Evolutionary conservation across 2,329 filamentous ascomycete genomes (phyloP), one percentile per base, ranked within the genome.

Genomic region (Neopestalotiopsis clavispora): DNA sequence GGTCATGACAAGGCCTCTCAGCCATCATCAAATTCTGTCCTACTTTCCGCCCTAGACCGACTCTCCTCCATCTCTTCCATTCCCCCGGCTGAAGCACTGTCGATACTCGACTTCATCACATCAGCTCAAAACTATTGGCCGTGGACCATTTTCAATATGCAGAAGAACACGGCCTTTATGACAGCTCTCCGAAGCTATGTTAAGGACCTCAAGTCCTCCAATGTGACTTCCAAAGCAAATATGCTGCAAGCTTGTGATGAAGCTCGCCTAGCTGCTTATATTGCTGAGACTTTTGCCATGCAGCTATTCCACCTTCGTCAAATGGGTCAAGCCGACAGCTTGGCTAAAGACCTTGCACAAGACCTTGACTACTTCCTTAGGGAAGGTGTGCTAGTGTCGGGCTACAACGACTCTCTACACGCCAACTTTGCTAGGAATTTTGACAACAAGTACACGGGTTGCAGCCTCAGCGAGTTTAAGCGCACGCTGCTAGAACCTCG

Each of bases 101-200:
- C 92, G 0, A 90, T 98, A 74, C 85, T 99, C 17, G 91, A 95
- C 74, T 98, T 98, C 78, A 89, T 98, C 49, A 90, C 93, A 2
- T 90, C 92, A 2, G 93, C 95, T 4, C 95, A 98, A 77, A 96
- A 97, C 78, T 93, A 94, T 77, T 98, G 95, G 95, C 92, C 95
- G 1, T 97, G 95, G 94, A 95, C 94, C 1, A 94, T 97, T 68
- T 91, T 93, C 68, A 90, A 92, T 52, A 83, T 97, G 45, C 89
- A 92, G 70, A 91, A 91, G 69, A 92, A 97, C 74, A 86, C 88
- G 0, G 84, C 85, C 0, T 95, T 97, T 75, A 87, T 98, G 68
- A 85, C 89, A 57, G 89, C 89, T 67, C 86, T 97, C 20, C 87
- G 93, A 20, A 85, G 86, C 4, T 96, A 94, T 77, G 86, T 96